These are phyloP conservation scores for Inonotus obliquus DNA, from an alignment of 1,284 basidiomycete species.

Conservation along the genomic window DNA sequence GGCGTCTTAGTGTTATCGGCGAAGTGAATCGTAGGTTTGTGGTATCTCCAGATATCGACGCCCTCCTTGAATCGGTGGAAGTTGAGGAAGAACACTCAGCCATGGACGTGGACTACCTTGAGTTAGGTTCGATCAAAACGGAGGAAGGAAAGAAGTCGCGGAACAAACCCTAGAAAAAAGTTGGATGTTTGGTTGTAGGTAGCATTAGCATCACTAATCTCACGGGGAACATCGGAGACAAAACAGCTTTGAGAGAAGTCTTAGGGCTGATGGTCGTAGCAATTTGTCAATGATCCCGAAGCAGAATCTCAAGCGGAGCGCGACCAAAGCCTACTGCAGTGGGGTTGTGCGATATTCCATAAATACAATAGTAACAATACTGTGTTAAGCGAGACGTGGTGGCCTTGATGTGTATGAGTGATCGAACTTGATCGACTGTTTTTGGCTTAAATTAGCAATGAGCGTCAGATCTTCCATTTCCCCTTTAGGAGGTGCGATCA, in stretches of 20 bases:
- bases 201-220: too few relatives aligned
- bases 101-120: slow-evolving; percentile 35
- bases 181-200: not conserved
- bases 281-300: too few relatives aligned
- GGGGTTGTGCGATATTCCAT: not conserved
- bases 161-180: not conserved
- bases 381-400: too few relatives aligned
- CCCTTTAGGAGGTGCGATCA: not conserved
- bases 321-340: too few relatives aligned
- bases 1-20: slow-evolving; percentile 70
- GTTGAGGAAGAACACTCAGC: slow-evolving; percentile 38
- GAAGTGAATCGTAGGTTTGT: slow-evolving; percentile 84
- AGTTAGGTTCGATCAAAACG: slow-evolving; percentile 52
- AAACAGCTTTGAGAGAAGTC: too few relatives aligned
- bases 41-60: slow-evolving; percentile 81
- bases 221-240: too few relatives aligned
- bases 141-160: slow-evolving; percentile 30
- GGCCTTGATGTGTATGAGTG: too few relatives aligned
- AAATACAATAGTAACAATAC: not conserved
- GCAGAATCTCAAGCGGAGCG: too few relatives aligned
- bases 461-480: too few relatives aligned
- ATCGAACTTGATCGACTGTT: too few relatives aligned
- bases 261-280: too few relatives aligned
- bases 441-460: too few relatives aligned
- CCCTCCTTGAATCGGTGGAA: slow-evolving; percentile 69